These are phyloP conservation scores for Cystobasidium sp. DNA, from an alignment of 1,284 basidiomycete species.

Conservation along the genomic window DNA sequence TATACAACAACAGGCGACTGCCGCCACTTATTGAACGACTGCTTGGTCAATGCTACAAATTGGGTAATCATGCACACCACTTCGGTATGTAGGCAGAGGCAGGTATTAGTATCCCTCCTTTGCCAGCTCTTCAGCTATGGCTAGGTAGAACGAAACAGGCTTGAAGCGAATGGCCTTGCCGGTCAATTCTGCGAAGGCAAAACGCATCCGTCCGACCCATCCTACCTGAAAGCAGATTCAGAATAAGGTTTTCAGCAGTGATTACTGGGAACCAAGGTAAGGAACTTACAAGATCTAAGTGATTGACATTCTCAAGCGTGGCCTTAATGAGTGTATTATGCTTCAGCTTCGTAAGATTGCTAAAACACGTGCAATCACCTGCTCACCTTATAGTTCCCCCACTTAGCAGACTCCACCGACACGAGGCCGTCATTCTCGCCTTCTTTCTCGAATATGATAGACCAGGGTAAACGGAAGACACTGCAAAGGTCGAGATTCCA, in stretches of 20 bases:
- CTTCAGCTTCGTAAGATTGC: slow-evolving; percentile 27
- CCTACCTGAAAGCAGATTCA: slow-evolving; percentile 53
- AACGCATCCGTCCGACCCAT: slow-evolving; percentile 64
- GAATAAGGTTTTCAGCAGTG: background rate
- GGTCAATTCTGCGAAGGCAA: slow-evolving; percentile 81
- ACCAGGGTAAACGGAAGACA: slow-evolving; percentile 64
- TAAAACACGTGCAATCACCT: slow-evolving; percentile 37
- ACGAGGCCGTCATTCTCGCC: slow-evolving; percentile 91
- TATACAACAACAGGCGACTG: too few species aligned
- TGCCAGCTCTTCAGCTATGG: slow-evolving; percentile 37
- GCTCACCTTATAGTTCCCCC: slow-evolving; percentile 62
- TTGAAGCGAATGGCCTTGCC: slow-evolving; percentile 88
- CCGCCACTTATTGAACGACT: too few species aligned
- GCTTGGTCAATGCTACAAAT: too few species aligned
- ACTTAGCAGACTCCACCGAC: slow-evolving; percentile 78
- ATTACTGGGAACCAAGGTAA: background rate
- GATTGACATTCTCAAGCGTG: slow-evolving; percentile 85
- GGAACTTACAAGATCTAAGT: slow-evolving; percentile 69
- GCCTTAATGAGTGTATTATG: slow-evolving; percentile 58
- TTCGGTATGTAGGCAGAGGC: too few species aligned
- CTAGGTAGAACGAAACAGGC: slow-evolving; percentile 58
- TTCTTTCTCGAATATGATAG: slow-evolving; percentile 82
- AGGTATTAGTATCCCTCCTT: slow-evolving; percentile 27
- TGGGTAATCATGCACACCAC: too few species aligned
- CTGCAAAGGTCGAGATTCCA: slow-evolving; percentile 34